Percentiles rank a stretch among this genome's conserved stretches.
Evolutionary conservation across 2,329 filamentous ascomycete genomes (phyloP).

Genomic region (Cercospora beticola): DNA sequence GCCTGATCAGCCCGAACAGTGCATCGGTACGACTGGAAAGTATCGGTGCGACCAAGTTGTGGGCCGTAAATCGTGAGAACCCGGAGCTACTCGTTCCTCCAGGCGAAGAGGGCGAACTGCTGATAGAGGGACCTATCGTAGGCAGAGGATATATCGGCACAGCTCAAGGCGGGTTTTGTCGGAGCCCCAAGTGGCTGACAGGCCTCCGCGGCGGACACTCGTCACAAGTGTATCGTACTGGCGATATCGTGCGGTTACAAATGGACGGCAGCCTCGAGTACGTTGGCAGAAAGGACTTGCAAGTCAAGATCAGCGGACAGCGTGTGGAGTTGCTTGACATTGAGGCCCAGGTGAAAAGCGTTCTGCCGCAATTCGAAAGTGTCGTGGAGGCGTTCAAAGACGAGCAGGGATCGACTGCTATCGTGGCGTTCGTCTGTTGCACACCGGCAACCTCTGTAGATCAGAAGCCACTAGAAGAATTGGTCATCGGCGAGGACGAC

Average conservation of each 20-base stretch:
- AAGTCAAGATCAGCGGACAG: background rate
- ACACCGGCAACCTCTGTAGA: background rate
- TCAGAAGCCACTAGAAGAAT: background rate
- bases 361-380: background rate
- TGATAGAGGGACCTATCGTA: background rate
- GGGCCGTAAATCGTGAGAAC: background rate
- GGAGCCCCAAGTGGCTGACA: background rate
- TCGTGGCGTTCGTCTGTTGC: background rate
- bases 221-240: background rate
- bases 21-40: background rate
- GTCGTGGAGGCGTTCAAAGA: background rate
- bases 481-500: background rate
- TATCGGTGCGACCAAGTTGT: background rate
- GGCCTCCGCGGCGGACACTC: background rate
- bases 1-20: background rate
- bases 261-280: background rate
- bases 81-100: background rate
- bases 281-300: background rate
- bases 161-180: background rate
- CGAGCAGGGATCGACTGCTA: background rate
- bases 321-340: background rate
- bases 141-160: background rate
- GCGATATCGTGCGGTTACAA: background rate
- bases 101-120: background rate
- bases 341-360: background rate